Evolutionary conservation across 1,284 basidiomycete species (phyloP).

Genomic region (Ceratobasidium sp.): DNA sequence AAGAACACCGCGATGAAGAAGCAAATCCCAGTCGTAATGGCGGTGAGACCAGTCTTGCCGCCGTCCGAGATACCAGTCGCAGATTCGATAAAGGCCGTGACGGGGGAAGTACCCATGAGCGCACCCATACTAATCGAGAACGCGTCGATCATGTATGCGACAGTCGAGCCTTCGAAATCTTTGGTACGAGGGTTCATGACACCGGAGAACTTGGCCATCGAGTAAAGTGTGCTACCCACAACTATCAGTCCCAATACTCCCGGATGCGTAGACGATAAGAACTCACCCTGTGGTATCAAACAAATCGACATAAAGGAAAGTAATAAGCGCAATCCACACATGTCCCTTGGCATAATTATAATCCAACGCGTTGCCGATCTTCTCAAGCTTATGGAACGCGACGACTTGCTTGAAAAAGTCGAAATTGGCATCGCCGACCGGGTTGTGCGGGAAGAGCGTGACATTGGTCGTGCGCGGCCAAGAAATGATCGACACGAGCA

Average conservation of each 20-base stretch:
- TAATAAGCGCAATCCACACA: conserved; percentile 90
- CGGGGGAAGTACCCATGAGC: conserved; percentile 88
- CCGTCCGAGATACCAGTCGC: conserved; percentile 75
- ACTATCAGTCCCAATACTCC: not conserved
- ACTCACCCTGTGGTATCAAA: conserved; percentile 68
- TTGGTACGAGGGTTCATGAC: conserved; percentile 86
- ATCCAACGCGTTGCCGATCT: conserved; percentile 74
- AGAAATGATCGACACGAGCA: conserved; percentile 88
- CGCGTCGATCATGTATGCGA: conserved; percentile 81
- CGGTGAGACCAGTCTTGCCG: conserved; percentile 89
- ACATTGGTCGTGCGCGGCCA: conserved; percentile 88
- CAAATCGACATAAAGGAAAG: conserved; percentile 82
- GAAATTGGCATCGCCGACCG: conserved; percentile 78
- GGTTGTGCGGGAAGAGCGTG: conserved; percentile 86
- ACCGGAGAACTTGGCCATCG: conserved; percentile 94
- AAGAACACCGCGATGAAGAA: conserved; percentile 93
- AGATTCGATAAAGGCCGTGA: conserved; percentile 90
- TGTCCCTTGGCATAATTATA: conserved; percentile 71
- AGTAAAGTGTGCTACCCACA: conserved; percentile 67
- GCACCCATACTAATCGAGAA: conserved; percentile 86
- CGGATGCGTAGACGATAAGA: not conserved
- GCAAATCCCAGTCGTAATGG: conserved; percentile 78
- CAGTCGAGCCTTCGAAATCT: conserved; percentile 89
- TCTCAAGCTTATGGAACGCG: conserved; percentile 76
- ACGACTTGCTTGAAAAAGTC: conserved; percentile 92